phyloP scores from a whole-genome alignment of 2,329 filamentous ascomycete species.

The Sporothrix mexicana region DNA sequence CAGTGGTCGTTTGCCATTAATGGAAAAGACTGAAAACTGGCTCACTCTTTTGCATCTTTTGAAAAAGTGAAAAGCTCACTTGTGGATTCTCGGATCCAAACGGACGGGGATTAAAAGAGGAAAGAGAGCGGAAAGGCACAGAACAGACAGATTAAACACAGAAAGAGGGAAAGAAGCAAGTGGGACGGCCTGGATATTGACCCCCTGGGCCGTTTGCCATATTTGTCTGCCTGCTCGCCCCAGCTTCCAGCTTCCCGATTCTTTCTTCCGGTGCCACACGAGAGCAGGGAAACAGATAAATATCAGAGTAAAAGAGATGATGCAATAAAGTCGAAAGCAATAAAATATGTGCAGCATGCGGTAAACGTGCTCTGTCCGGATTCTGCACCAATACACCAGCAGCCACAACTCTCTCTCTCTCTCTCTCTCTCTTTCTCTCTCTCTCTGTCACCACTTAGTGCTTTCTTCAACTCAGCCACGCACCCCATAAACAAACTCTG shows the following conservation, averaged over 20 bases:
- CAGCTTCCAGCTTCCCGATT: conserved; percentile 6
- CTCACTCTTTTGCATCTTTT: background rate
- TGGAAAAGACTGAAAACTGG: background rate
- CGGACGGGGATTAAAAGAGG: background rate
- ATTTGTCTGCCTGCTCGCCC: background rate
- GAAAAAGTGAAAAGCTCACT: background rate
- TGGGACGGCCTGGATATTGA: conserved; percentile 18
- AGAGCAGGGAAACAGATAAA: background rate
- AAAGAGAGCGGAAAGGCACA: background rate
- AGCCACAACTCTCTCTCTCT: background rate
- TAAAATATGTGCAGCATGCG: background rate
- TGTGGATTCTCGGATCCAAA: conserved; percentile 6
- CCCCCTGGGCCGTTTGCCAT: conserved; percentile 6
- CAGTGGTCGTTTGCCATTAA: background rate
- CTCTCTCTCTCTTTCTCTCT: background rate
- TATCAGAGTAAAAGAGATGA: too few relatives aligned
- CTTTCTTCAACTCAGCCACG: background rate
- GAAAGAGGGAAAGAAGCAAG: background rate
- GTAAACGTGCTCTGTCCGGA: background rate
- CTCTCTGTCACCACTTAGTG: background rate
- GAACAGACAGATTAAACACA: background rate
- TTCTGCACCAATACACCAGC: background rate
- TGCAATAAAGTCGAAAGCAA: background rate
- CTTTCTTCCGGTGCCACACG: conserved; percentile 24
- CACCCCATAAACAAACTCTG: background rate